These are phyloP conservation scores for Artemisia annua DNA, from an alignment of 129 eudicot genomes.

Conservation along the genomic window DNA sequence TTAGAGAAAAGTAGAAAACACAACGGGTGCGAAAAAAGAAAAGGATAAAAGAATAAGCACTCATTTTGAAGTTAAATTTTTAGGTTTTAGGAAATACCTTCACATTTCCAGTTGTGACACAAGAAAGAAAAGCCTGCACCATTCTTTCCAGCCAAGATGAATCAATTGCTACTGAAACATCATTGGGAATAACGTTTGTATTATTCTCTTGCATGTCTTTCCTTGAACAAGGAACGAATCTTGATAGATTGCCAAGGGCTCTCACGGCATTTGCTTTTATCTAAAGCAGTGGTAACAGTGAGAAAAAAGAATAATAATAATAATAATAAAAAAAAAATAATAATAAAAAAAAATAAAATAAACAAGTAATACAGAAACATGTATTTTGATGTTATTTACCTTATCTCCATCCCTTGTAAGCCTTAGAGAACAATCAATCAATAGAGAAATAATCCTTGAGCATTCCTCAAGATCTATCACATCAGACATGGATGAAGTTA, in stretches of 20 bases:
- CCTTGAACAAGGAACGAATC: constrained; percentile 61
- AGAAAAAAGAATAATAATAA: constrained; percentile 10
- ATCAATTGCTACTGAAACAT: constrained; percentile 1
- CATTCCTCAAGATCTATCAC: constrained; percentile 46
- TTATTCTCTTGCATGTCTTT: constrained; percentile 3
- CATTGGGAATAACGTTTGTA: too few species aligned
- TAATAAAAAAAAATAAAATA: background rate
- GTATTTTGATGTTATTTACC: constrained; percentile 39
- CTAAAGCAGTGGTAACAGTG: constrained; percentile 34
- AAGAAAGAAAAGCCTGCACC: constrained; percentile 95
- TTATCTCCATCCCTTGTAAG: constrained; percentile 87
- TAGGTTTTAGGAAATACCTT: constrained; percentile 48
- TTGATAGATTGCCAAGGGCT: constrained; percentile 86
- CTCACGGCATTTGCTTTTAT: constrained; percentile 97
- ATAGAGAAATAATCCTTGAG: constrained; percentile 41
- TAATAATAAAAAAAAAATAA: too few species aligned
- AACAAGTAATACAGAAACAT: background rate
- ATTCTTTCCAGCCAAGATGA: constrained; percentile 58
- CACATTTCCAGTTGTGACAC: constrained; percentile 91
- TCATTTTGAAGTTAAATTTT: background rate
- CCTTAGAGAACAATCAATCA: constrained; percentile 66
- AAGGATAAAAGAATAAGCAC: background rate
- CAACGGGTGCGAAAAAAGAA: background rate
- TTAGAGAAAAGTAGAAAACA: background rate
- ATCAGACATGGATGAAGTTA: constrained; percentile 11